phyloP scores from a whole-genome alignment of 2,329 filamentous ascomycete genomes.

The Epicoccum nigrum region DNA sequence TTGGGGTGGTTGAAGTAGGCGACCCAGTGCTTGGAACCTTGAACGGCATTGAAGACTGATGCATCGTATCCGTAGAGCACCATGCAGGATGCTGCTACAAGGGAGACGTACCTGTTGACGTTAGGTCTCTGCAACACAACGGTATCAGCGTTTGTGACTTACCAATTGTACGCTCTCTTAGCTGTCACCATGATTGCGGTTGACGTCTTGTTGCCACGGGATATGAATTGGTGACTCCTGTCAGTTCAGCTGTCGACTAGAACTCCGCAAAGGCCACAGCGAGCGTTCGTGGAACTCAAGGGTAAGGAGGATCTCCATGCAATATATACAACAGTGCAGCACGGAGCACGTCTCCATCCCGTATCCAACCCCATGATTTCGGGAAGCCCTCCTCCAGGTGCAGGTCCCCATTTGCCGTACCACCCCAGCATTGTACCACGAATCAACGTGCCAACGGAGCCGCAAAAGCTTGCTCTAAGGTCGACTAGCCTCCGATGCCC shows the following conservation, averaged over 20 bases:
- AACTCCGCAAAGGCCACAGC: slow-evolving; percentile 26
- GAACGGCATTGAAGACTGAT: slow-evolving; percentile 74
- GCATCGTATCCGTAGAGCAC: slow-evolving; percentile 77
- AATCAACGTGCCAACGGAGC: slow-evolving; percentile 35
- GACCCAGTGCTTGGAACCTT: slow-evolving; percentile 71
- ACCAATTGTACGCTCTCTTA: slow-evolving; percentile 57
- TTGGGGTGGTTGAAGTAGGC: slow-evolving; percentile 63
- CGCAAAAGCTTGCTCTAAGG: slow-evolving; percentile 29
- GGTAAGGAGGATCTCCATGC: slow-evolving; percentile 11
- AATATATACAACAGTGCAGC: slow-evolving; percentile 31
- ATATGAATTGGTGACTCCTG: slow-evolving; percentile 8
- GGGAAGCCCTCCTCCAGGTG: slow-evolving; percentile 28
- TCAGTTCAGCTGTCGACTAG: slow-evolving; percentile 12
- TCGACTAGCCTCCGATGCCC: slow-evolving; percentile 10
- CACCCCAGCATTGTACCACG: slow-evolving; percentile 34
- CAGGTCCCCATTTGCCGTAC: slow-evolving; percentile 19
- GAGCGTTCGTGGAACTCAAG: slow-evolving; percentile 19
- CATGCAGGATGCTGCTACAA: slow-evolving; percentile 76
- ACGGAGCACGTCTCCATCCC: slow-evolving; percentile 19
- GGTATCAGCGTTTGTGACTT: slow-evolving; percentile 1
- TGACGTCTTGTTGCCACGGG: slow-evolving; percentile 1
- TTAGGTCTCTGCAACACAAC: slow-evolving; percentile 9
- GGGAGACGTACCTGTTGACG: slow-evolving; percentile 65
- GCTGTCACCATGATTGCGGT: slow-evolving; percentile 40
- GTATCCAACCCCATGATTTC: slow-evolving; percentile 30